Evolutionary conservation across 2,329 filamentous ascomycete genomes (phyloP), one percentile per base, ranked within the genome.

Genomic region (Colletotrichum tabaci): DNA sequence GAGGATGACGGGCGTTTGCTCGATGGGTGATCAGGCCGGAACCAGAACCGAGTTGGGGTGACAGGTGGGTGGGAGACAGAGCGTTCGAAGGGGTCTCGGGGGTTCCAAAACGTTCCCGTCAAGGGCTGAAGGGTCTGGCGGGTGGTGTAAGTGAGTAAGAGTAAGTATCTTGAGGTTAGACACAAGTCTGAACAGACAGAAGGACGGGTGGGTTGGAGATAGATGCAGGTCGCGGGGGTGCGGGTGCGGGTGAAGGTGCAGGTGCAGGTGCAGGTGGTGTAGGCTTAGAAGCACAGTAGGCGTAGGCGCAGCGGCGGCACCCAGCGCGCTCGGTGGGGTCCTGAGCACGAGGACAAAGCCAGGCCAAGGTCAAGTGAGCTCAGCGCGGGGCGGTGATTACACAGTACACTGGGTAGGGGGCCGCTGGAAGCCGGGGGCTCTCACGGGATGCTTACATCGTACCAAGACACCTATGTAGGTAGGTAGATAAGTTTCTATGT

Each of bases 311-410:
- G n/a, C 52, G n/a, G n/a, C 60, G 49, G 52, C 53, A 50, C 52
- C 47, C 68, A 60, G 69, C 69, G 69, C 65, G 69, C 68, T 63
- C 58, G 65, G 68, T 67, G 68, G 53, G 66, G 58, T 26, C 47
- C 69, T 63, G 69, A 72, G 65, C 69, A 72, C 69, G 69, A 68
- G 69, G 69, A 72, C 69, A 72, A 68, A 69, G 66, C 69, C 35
- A 55, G 53, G 40, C 53, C 38, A 46, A 65, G 62, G 67, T 70
- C 67, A 70, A 67, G 67, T 70, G 62, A 66, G 67, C 62, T 66
- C 21, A 38, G 53, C 42, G 52, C 60, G 62, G 23, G 40, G 67
- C 61, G 53, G 46, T 38, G 35, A 38, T 35, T 35, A 35, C 8
- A 35, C 30, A 35, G 30, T 5, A 52, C 8, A 35, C n/a, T 18